Percentiles rank a stretch among this genome's conserved stretches.
These are phyloP conservation scores for Cynara cardunculus DNA, from an alignment of 129 eudicot species.

Conservation along the genomic window DNA sequence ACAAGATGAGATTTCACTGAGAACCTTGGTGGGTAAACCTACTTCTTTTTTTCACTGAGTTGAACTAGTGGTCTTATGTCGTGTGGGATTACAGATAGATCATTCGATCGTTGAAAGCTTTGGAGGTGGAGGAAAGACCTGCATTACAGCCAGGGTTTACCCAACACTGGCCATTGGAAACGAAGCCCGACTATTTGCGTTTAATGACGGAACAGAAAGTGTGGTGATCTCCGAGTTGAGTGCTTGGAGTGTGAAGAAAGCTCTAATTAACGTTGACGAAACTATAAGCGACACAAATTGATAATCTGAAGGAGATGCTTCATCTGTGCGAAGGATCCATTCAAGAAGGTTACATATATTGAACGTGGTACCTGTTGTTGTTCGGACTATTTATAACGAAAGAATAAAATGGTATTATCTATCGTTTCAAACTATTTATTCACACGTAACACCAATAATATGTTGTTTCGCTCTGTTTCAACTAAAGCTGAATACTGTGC, in stretches of 20 bases:
- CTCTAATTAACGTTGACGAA: constrained; percentile 19
- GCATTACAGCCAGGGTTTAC: constrained; percentile 37
- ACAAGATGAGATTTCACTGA: constrained; percentile 33
- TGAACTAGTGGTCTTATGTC: neutral
- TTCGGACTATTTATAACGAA: too few relatives aligned
- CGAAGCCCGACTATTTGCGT: constrained; percentile 26
- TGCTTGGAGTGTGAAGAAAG: constrained; percentile 53
- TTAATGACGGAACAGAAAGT: constrained; percentile 27
- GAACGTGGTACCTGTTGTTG: too few relatives aligned
- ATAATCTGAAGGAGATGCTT: neutral
- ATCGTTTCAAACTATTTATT: neutral
- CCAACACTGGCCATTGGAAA: constrained; percentile 26
- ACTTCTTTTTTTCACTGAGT: neutral
- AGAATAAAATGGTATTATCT: neutral
- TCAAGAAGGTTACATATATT: too few relatives aligned
- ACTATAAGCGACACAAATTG: neutral
- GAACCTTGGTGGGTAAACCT: constrained; percentile 34
- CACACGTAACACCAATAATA: too few relatives aligned
- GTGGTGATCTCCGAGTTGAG: constrained; percentile 29
- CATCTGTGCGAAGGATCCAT: neutral
- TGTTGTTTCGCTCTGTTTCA: too few relatives aligned
- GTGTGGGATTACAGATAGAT: constrained; percentile 26
- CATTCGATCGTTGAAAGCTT: constrained; percentile 41
- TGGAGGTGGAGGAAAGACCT: constrained; percentile 41
- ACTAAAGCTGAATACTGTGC: neutral